Evolutionary conservation across 441 rosid species (phyloP), one percentile per base, ranked within the genome.

Genomic region (Brassica hybrid): DNA sequence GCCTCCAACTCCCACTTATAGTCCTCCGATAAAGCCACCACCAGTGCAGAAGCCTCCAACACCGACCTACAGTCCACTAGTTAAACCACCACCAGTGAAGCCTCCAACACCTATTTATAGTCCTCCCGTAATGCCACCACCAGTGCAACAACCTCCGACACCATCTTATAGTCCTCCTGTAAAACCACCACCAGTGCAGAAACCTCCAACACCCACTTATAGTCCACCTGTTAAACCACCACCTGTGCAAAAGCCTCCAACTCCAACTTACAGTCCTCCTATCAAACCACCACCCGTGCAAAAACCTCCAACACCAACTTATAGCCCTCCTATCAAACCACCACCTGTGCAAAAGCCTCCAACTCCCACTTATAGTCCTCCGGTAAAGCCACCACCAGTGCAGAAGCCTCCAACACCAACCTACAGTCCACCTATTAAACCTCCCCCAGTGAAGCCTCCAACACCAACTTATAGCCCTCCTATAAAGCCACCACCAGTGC

Each of bases 231-330:
- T 70, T 0, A 76, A 70, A 0, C 79, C 70, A 11, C 80, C 75
- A 27, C 80, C 80, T 0, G 11, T 77, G 0, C 71, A 70, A 0
- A 43, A 6, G 0, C 80, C 80, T 57, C 80, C 80, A 0, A 60
- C 69, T 0, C 79, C 74, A 6, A 56, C 6, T 6, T 71, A 71
- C 0, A 71, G 80, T 30, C 80, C 81, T 0, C 76, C 81, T 0
- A 0, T 66, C 0, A 45, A 19, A 0, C 56, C 76, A 59, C 81
- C 76, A 5, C 81, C 76, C 0, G 1, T 77, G 0, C 67, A 65
- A 0, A 27, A 4, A 0, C 80, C 80, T 64, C 80, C 80, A 1
- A 70, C 75, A 2, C 80, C 76, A 36, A 36, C 3, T 0, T 77
- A 77, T 0, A 54, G 71, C 5, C 80, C 80, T 0, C 75, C 79